Percentiles rank a stretch among this genome's conserved stretches.
These are phyloP conservation scores for Tetrahymena thermophila DNA, from an alignment of 73 alveolate species.

Conservation along the genomic window DNA sequence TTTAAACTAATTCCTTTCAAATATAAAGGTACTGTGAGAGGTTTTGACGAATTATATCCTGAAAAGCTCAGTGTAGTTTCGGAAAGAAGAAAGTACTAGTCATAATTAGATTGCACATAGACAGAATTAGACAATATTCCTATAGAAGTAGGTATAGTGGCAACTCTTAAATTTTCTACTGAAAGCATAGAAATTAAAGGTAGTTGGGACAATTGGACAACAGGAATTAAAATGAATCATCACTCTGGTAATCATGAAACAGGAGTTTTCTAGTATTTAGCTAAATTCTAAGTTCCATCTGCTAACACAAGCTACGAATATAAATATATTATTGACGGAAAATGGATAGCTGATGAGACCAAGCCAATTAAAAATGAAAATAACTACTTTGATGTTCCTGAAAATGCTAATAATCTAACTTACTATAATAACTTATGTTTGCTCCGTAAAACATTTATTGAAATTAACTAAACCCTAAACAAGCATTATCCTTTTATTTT, in stretches of 20 bases:
- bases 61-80: slow-evolving; percentile 76
- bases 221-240: neutral
- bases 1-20: neutral
- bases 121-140: slow-evolving; percentile 37
- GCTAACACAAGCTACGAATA: slow-evolving; percentile 44
- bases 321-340: slow-evolving; percentile 68
- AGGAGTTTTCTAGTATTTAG: neutral
- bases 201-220: slow-evolving; percentile 79
- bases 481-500: slow-evolving; percentile 22
- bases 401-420: slow-evolving; percentile 51
- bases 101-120: neutral
- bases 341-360: slow-evolving; percentile 57
- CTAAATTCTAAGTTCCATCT: neutral
- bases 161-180: neutral
- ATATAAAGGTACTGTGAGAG: slow-evolving; percentile 76
- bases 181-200: slow-evolving; percentile 56
- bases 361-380: slow-evolving; percentile 57
- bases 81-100: slow-evolving; percentile 76
- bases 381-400: slow-evolving; percentile 24
- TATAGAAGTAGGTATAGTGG: slow-evolving; percentile 40
- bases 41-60: slow-evolving; percentile 83
- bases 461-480: slow-evolving; percentile 2
- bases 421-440: neutral
- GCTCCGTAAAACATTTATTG: neutral
- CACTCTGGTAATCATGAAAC: neutral